These are phyloP conservation scores for Paecilomyces sp. DNA, from an alignment of 2,329 filamentous ascomycete genomes.

Conservation along the genomic window DNA sequence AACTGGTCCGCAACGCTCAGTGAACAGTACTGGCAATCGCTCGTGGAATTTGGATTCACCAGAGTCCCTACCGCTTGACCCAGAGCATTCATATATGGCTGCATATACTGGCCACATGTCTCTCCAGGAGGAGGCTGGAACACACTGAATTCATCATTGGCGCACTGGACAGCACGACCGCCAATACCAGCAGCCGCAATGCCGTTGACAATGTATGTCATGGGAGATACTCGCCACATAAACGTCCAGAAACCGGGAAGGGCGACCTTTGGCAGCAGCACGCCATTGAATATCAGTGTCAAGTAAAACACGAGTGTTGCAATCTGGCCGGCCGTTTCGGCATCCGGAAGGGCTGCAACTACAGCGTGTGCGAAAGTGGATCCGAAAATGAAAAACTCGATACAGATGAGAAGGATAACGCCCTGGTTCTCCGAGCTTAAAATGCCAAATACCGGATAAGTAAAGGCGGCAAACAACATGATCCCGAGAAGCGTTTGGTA, in stretches of 20 bases:
- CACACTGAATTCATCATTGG: conserved; percentile 60
- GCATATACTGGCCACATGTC: conserved; percentile 57
- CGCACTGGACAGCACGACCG: conserved; percentile 59
- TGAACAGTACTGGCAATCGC: conserved; percentile 45
- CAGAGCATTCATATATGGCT: conserved; percentile 36
- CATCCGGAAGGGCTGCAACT: conserved; percentile 67
- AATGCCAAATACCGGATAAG: conserved; percentile 65
- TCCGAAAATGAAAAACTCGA: conserved; percentile 70
- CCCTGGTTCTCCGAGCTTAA: conserved; percentile 62
- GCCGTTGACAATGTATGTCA: conserved; percentile 71
- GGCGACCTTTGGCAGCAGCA: conserved; percentile 56
- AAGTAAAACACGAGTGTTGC: conserved; percentile 69
- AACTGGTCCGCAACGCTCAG: conserved; percentile 34
- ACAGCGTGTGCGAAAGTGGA: conserved; percentile 74
- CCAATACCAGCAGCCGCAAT: conserved; percentile 66
- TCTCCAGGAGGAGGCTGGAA: conserved; percentile 55
- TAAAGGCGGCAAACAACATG: conserved; percentile 75
- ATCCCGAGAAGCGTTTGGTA: conserved; percentile 70
- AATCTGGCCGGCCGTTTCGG: conserved; percentile 68
- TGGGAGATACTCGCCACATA: conserved; percentile 75
- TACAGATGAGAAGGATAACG: conserved; percentile 71
- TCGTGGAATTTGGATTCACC: conserved; percentile 40
- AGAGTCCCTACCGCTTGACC: conserved; percentile 47
- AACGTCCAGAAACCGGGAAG: conserved; percentile 76
- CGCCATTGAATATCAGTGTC: conserved; percentile 65